Base-by-base conservation (phyloP, 139 green algal genomes). In the Coccomyxa sp. region DNA sequence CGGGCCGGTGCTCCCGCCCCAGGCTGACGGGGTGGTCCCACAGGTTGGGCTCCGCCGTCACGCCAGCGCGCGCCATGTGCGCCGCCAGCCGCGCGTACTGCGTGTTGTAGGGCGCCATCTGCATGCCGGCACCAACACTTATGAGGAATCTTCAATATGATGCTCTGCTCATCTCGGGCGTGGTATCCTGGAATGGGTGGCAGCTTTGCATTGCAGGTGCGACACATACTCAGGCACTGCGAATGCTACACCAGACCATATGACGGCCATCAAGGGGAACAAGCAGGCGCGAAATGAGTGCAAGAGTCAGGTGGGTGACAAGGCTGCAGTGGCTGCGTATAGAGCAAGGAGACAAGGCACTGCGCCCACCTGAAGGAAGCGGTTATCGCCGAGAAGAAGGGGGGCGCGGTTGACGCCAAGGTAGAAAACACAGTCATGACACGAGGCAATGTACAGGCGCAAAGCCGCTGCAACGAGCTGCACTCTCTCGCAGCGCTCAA, bases 351-450 rank as follows among this genome's bases (percentile, higher is more conserved):
- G n/a, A n/a, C n/a, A n/a, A 18, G 35, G 12, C 16, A 34, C 14
- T 31, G 72, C 0, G 10, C 36, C 14, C 36, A 81, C 78, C 82
- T 86, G 82, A 24, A 89, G 6, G 37, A 84, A 86, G 36, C 87
- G 88, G 82, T 91, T 94, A 86, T 95, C 90, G 0, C 92, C 92
- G 34, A 93, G 77, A 18, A 96, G 80, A 39, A 88, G 70, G 7
- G 89, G 89, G 8, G 86, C 85, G 33, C 86, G 83, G 70, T 91
- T 94, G 35, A 85, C 87, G 54, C 88, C 93, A 54, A 97, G 82
- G 85, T 94, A 90, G 38, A 97, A 78, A 39, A 88, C 84, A 88
- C 93, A 96, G 84, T 95, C 91, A 82, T 97, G 91, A 86, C 93
- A 96, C 74, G 84, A 87, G 76, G 83, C 83, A 39, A 95, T 85